Conservation (phyloP, 2,329 filamentous ascomycete genomes). For the Calcarisporium arbuscula region DNA sequence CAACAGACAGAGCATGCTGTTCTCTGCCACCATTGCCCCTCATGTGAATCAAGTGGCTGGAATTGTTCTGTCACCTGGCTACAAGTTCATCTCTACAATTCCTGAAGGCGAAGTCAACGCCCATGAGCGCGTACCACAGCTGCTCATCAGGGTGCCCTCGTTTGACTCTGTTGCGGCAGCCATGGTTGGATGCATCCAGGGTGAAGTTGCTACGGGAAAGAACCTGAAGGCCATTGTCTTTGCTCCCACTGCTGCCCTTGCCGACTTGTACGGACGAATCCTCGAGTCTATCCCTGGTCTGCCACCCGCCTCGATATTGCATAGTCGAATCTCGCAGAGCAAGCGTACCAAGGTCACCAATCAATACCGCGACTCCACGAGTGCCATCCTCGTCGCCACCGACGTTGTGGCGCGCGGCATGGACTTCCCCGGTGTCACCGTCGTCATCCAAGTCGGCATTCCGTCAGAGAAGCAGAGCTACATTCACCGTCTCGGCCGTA, state of each 20-base stretch:
- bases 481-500: constrained; percentile 62
- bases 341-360: constrained; percentile 55
- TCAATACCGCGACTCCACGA: constrained; percentile 46
- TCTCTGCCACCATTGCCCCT: constrained; percentile 75
- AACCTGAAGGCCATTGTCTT: constrained; percentile 83
- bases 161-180: constrained; percentile 60
- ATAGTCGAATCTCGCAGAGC: constrained; percentile 44
- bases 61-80: constrained; percentile 60
- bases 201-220: constrained; percentile 33
- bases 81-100: constrained; percentile 79
- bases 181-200: constrained; percentile 50
- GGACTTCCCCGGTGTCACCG: constrained; percentile 65
- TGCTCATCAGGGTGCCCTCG: constrained; percentile 59
- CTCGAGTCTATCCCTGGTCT: constrained; percentile 33
- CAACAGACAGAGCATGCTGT: constrained; percentile 68
- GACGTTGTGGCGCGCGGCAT: constrained; percentile 68
- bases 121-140: constrained; percentile 70
- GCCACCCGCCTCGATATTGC: constrained; percentile 38
- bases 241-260: constrained; percentile 54
- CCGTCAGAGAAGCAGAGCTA: constrained; percentile 57
- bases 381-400: constrained; percentile 57
- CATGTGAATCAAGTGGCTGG: constrained; percentile 73
- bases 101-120: constrained; percentile 68
- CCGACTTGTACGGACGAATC: constrained; percentile 43
- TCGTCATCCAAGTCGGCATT: constrained; percentile 58